phyloP scores from a whole-genome alignment of 2,329 filamentous ascomycete genomes.

The Pseudocercospora pini-densiflorae region DNA sequence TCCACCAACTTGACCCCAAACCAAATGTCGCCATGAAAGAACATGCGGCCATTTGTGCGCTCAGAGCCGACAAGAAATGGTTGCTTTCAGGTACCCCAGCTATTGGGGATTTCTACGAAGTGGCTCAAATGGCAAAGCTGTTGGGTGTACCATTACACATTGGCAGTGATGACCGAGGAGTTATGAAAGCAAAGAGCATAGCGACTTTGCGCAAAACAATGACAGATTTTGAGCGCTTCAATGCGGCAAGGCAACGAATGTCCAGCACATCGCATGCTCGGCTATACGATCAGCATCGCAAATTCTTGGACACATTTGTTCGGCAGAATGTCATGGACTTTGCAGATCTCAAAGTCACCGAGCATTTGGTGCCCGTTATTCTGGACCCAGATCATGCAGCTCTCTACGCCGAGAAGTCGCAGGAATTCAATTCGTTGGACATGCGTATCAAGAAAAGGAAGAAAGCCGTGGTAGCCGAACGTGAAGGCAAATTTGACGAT shows the following conservation, averaged over 20 bases:
- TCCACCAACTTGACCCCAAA: slow-evolving; percentile 57
- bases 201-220: slow-evolving; percentile 48
- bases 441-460: slow-evolving; percentile 51
- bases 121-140: slow-evolving; percentile 63
- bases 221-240: slow-evolving; percentile 60
- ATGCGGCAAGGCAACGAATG: slow-evolving; percentile 54
- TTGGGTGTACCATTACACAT: slow-evolving; percentile 60
- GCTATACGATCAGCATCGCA: slow-evolving; percentile 58
- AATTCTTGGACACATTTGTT: slow-evolving; percentile 60
- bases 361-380: slow-evolving; percentile 50
- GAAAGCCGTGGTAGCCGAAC: slow-evolving; percentile 38
- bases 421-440: slow-evolving; percentile 56
- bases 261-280: slow-evolving; percentile 58
- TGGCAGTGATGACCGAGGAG: slow-evolving; percentile 54
- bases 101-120: slow-evolving; percentile 61
- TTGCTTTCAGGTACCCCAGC: slow-evolving; percentile 67
- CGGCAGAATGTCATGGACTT: slow-evolving; percentile 47
- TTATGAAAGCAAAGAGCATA: slow-evolving; percentile 52
- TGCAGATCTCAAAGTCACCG: slow-evolving; percentile 49
- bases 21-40: slow-evolving; percentile 33
- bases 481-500: slow-evolving; percentile 50
- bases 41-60: slow-evolving; percentile 46
- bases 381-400: slow-evolving; percentile 55
- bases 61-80: slow-evolving; percentile 62
- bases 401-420: slow-evolving; percentile 60